These are phyloP conservation scores for Ostreobium quekettii DNA, from an alignment of 139 green algal species.

Conservation along the genomic window DNA sequence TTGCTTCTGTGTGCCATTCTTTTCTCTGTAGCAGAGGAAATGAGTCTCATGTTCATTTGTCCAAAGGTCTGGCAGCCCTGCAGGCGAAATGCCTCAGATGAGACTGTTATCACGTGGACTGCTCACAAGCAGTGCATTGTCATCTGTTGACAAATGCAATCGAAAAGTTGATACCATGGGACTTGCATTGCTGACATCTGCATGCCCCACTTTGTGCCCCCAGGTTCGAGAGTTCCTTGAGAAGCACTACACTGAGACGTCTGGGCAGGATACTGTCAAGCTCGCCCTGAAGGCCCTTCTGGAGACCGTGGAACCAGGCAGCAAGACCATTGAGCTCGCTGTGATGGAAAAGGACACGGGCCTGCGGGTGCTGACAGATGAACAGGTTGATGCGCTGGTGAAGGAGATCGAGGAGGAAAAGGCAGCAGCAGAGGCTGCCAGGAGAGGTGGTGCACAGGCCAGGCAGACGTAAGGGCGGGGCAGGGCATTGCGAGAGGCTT, in stretches of 20 bases:
- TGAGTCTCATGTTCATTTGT: too few relatives aligned
- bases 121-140: too few relatives aligned
- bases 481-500: too few relatives aligned
- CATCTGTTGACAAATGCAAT: too few relatives aligned
- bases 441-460: conserved; percentile 33
- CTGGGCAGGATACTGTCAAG: conserved; percentile 76
- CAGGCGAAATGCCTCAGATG: too few relatives aligned
- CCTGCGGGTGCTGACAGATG: conserved; percentile 55
- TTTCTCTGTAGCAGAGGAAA: too few relatives aligned
- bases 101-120: too few relatives aligned
- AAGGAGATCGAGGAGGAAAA: conserved; percentile 86
- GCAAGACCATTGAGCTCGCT: conserved; percentile 68
- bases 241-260: conserved; percentile 85
- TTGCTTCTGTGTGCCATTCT: too few relatives aligned
- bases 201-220: neutral
- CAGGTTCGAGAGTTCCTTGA: conserved; percentile 95
- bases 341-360: conserved; percentile 64
- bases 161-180: too few relatives aligned
- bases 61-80: too few relatives aligned
- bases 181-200: too few relatives aligned
- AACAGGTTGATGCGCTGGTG: conserved; percentile 73
- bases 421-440: conserved; percentile 60
- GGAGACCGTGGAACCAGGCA: conserved; percentile 73
- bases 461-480: too few relatives aligned
- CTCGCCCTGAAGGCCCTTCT: conserved; percentile 83